Percentiles rank a stretch among this genome's conserved stretches.
phyloP scores from a whole-genome alignment of 2,329 filamentous ascomycete genomes.

The Biscogniauxia sp. region DNA sequence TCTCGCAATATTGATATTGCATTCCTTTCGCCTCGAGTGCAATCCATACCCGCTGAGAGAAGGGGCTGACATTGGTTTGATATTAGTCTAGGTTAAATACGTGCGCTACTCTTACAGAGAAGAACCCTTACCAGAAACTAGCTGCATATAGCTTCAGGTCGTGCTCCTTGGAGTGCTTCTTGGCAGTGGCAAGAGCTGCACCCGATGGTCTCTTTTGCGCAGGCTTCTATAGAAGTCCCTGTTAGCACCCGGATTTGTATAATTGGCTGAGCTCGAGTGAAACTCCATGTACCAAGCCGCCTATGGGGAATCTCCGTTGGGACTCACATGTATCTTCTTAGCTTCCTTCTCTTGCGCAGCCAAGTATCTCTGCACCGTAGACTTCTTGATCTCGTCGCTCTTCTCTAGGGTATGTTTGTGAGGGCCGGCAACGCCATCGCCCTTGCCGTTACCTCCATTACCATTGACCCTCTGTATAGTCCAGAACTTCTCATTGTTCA shows the following conservation, averaged over 20 bases:
- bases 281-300: not conserved
- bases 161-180: slow-evolving; percentile 66
- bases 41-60: slow-evolving; percentile 88
- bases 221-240: slow-evolving; percentile 52
- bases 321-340: slow-evolving; percentile 56
- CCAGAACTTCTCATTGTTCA: slow-evolving; percentile 58
- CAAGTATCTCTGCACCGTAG: slow-evolving; percentile 67
- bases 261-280: too few species aligned
- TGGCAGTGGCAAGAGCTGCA: slow-evolving; percentile 64
- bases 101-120: slow-evolving; percentile 6
- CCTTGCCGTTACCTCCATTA: slow-evolving; percentile 70
- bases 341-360: slow-evolving; percentile 63
- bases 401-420: slow-evolving; percentile 72
- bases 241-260: slow-evolving; percentile 9
- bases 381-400: slow-evolving; percentile 79
- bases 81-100: slow-evolving; percentile 14
- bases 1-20: slow-evolving; percentile 82
- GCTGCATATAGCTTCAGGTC: slow-evolving; percentile 77
- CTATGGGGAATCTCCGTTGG: slow-evolving; percentile 12
- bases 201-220: slow-evolving; percentile 73
- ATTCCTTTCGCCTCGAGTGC: slow-evolving; percentile 77
- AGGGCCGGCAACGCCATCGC: slow-evolving; percentile 66
- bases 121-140: slow-evolving; percentile 68
- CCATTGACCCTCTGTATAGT: slow-evolving; percentile 77
- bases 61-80: slow-evolving; percentile 55